Conservation (phyloP, 129 eudicot species). For the Scalesia atractyloides region DNA sequence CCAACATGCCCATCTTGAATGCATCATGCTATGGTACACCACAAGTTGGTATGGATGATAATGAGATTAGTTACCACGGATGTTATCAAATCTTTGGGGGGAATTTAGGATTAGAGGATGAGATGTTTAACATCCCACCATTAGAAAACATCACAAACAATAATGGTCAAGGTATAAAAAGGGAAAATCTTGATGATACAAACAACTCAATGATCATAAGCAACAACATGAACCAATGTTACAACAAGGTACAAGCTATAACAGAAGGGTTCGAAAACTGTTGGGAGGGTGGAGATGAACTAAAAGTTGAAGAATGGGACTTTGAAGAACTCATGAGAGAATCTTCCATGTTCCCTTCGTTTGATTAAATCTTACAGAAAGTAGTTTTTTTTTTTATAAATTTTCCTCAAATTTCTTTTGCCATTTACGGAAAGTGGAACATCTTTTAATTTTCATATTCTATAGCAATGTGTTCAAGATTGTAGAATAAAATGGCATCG, state of each 20-base stretch:
- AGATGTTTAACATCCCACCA: slow-evolving; percentile 51
- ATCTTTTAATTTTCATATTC: slow-evolving; percentile 24
- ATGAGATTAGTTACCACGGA: slow-evolving; percentile 39
- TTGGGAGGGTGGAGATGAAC: slow-evolving; percentile 69
- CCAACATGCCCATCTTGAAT: slow-evolving; percentile 24
- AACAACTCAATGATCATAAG: slow-evolving; percentile 32
- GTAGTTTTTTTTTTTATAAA: slow-evolving; percentile 10
- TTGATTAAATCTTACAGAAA: slow-evolving; percentile 38
- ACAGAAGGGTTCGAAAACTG: slow-evolving; percentile 3
- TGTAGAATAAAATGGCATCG: slow-evolving; percentile 39
- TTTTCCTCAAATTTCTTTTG: slow-evolving; percentile 18
- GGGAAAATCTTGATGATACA: slow-evolving; percentile 26
- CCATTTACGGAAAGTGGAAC: slow-evolving; percentile 26
- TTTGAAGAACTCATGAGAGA: slow-evolving; percentile 86
- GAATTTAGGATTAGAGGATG: slow-evolving; percentile 52
- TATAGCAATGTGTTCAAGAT: slow-evolving; percentile 25
- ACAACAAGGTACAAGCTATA: slow-evolving; percentile 17
- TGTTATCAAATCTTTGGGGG: slow-evolving; percentile 55
- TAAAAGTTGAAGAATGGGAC: slow-evolving; percentile 82
- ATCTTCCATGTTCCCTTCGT: slow-evolving; percentile 58
- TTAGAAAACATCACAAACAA: slow-evolving; percentile 45
- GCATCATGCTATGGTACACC: slow-evolving; percentile 44
- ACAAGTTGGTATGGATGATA: slow-evolving; percentile 42
- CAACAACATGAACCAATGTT: slow-evolving; percentile 33
- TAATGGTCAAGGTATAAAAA: slow-evolving; percentile 36